Base-by-base conservation (phyloP, 2,329 filamentous ascomycete genomes). In the Aureobasidium vineae region DNA sequence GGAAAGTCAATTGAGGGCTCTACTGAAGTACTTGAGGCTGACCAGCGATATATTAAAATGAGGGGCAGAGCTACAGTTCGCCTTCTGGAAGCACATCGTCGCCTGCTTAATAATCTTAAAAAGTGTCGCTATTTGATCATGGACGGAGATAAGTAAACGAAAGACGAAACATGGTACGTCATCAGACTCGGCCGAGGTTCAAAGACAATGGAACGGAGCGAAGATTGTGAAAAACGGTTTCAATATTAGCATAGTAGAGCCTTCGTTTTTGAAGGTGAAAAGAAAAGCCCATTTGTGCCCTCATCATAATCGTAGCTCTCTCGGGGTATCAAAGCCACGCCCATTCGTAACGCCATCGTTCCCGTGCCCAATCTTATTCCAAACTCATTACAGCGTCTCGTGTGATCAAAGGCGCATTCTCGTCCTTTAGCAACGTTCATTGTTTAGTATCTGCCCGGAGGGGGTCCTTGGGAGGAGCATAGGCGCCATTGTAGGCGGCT, bases 381-480 rank as follows among this genome's bases (percentile, higher is more conserved):
- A 43, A 8, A 38, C 41, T 60, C 54, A 33, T 59, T 33, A 45
- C 26, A n/a, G 23, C 54, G 26, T 59, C 40, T 41, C 38, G 28
- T 41, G 23, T 43, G 16, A 1, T 43, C 6, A 43, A 23, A 8
- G n/a, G 26, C 23, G 54, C 16, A 3, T 28, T 15, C 11, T 43
- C 2, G 16, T 8, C 16, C 38, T 8, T 57, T 8, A 2, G 28
- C 5, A 31, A 13, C 13, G 33, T 36, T 36, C 33, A 2, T 28
- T 41, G 5, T 10, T 21, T 59, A 59, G 16, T 64, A 64, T 53
- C 49, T 53, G 38, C 36, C 61, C 41, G 71, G 71, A 16, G 71
- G 71, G 72, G 71, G 13, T 69, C 70, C 53, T 69, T 67, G 5
- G 72, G 72, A 40, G 72, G 70, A 66, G 68, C 60, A 54, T 72